Base-by-base conservation (phyloP, 2,329 filamentous ascomycete genomes). In the Cercospora sesami region DNA sequence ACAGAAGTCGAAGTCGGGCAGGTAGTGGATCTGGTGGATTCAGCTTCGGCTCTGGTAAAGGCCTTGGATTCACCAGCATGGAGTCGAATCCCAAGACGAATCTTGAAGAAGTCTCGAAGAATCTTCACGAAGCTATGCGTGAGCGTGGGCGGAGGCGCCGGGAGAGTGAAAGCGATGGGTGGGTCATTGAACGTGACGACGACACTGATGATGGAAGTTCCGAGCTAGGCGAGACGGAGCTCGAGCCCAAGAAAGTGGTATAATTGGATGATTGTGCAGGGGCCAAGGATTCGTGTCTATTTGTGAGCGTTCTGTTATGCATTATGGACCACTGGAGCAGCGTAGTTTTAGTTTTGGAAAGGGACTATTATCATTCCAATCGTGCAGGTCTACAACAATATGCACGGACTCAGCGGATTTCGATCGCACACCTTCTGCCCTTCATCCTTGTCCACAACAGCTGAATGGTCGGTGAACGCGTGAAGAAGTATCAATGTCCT, bases 91-190 rank as follows among this genome's bases (percentile, higher is more conserved):
- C 67, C 28, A 55, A 60, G 59, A 65, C 2, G 91, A 89, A 90
- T 2, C 87, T 97, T 69, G 90, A 94, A 65, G 90, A 96, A 79
- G 92, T 96, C 2, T 93, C 88, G 76, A 87, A 88, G 79, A 93
- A 91, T 82, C 93, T 98, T 73, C 86, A 91, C 64, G 91, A 89
- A 73, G 93, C 93, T 4, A 96, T 98, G 91, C 84, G 86, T 73
- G 90, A 93, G 78, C 82, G 91, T n/a, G 90, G 90, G 2, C 86
- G 89, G 71, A 84, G 91, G 72, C 80, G 85, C 65, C 80, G 85
- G 65, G 83, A 76, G 67, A 73, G 73, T 53, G 74, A 75, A 18
- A 64, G 62, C 23, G 71, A 73, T 18, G 75, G 72, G 5, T 71
- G 71, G 66, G 73, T 70, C 23, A 71, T 73, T 48, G 71, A 70